Evolutionary conservation across 1,284 basidiomycete species (phyloP), one percentile per base, ranked within the genome.

Genomic region (Lentinus polychrous): DNA sequence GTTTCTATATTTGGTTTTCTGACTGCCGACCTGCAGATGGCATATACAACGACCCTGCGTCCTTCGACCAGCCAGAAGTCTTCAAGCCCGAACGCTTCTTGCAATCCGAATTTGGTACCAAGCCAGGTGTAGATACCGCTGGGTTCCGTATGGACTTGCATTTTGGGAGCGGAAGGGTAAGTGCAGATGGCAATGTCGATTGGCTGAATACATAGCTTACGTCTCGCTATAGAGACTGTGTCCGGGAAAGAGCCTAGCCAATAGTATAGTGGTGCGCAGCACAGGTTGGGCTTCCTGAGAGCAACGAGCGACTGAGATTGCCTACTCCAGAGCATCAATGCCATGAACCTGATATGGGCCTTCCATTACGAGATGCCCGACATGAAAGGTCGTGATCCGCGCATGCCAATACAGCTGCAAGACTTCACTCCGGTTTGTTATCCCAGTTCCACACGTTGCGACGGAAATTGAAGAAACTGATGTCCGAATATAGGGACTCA

Each of bases 261-360:
- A 27, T 27, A 27, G 27, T 27, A 27, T 4, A 5, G 10, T 27
- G 4, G 27, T 27, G 10, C 4, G 27, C 27, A 10, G 27, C 27
- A n/a, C n/a, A n/a, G n/a, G n/a, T n/a, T n/a, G n/a, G n/a, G n/a
- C n/a, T n/a, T n/a, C n/a, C n/a, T n/a, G n/a, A n/a, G n/a, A n/a
- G n/a, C n/a, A n/a, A n/a, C n/a, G n/a, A n/a, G 27, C 27, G 4
- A 27, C 4, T 27, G 27, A 10, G 10, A 27, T 27, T 27, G 27
- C 10, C 4, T 27, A 27, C 27, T 27, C 5, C 36, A 53, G 52
- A 49, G 15, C 6, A 20, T 51, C 11, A 51, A 51, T 27, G 49
- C 39, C 15, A 44, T 53, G 50, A 51, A 53, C 33, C 33, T 53
- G 8, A 10, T 53, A 2, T 53, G 52, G 52, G 52, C 50, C 11